A percentile compares a stretch with the other conserved stretches of the same genome.
Conservation (phyloP, 768 basidiomycete genomes). For the Phaeotremella fagi region DNA sequence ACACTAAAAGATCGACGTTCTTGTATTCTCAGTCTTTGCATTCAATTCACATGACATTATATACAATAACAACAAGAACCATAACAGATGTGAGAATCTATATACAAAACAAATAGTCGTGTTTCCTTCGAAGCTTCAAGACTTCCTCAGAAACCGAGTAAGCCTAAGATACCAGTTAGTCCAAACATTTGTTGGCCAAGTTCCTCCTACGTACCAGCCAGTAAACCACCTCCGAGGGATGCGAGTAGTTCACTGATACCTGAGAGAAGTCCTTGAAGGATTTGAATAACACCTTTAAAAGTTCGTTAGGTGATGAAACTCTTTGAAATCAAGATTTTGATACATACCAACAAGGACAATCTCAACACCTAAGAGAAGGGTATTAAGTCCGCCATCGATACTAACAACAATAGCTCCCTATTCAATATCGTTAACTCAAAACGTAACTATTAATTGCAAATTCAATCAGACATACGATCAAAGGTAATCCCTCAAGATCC, state of each 20-base stretch:
- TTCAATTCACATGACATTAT: too few relatives aligned
- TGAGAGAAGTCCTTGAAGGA: slow-evolving; percentile 8
- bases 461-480: slow-evolving; percentile 4
- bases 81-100: too few relatives aligned
- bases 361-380: slow-evolving; percentile 15
- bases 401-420: slow-evolving; percentile 16
- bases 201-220: slow-evolving; percentile 12
- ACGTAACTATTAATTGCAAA: not conserved
- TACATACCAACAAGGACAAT: slow-evolving; percentile 9
- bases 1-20: too few relatives aligned
- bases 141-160: not conserved
- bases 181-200: not conserved
- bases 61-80: too few relatives aligned
- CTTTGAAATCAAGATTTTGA: too few relatives aligned
- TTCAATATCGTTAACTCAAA: not conserved
- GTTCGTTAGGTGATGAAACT: too few relatives aligned
- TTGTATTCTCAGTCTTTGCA: too few relatives aligned
- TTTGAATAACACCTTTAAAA: slow-evolving; percentile 8
- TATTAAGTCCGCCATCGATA: slow-evolving; percentile 13
- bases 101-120: too few relatives aligned
- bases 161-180: not conserved
- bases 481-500: slow-evolving; percentile 2
- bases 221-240: slow-evolving; percentile 12
- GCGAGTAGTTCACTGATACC: slow-evolving; percentile 10
- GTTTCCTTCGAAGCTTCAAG: too few relatives aligned